Conservation (phyloP, 805 yeast genomes). For the Candida nemodendra region DNA sequence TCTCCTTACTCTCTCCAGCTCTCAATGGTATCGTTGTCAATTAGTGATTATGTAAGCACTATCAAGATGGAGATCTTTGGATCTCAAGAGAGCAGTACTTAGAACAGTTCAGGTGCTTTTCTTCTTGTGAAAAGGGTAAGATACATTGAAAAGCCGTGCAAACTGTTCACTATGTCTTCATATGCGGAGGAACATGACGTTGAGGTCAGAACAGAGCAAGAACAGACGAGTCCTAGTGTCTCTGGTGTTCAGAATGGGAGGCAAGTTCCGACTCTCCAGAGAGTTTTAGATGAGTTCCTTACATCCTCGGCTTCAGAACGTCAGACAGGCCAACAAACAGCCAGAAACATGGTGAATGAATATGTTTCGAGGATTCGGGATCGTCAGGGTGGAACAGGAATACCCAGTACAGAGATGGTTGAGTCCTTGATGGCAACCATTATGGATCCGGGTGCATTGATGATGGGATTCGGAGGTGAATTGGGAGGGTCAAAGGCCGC, state of each 20-base stretch:
- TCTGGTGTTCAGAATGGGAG: not conserved
- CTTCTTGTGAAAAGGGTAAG: too few relatives aligned
- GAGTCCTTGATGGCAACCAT: conserved; percentile 11
- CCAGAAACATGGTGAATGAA: conserved; percentile 7
- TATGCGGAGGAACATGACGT: conserved; percentile 8
- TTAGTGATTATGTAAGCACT: too few relatives aligned
- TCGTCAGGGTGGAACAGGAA: conserved; percentile 1
- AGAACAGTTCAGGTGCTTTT: too few relatives aligned
- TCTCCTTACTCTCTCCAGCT: too few relatives aligned
- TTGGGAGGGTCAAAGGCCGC: conserved; percentile 2
- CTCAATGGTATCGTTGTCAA: too few relatives aligned
- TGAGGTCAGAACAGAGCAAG: not conserved
- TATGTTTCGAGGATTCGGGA: conserved; percentile 8
- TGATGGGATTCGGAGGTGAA: conserved; percentile 4
- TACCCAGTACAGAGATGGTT: conserved; percentile 5
- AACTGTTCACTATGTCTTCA: too few relatives aligned
- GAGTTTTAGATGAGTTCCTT: conserved; percentile 8
- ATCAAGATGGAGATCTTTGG: too few relatives aligned
- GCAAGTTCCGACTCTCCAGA: conserved; percentile 9
- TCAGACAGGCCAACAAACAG: not conserved
- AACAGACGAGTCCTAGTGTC: not conserved
- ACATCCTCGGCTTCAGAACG: not conserved
- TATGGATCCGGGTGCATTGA: conserved; percentile 10
- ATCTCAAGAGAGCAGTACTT: too few relatives aligned
- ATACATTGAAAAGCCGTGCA: too few relatives aligned